Percentiles rank a stretch among this genome's conserved stretches.
Conservation (phyloP, 2,329 filamentous ascomycete species). For the Sclerotiophoma versabilis region DNA sequence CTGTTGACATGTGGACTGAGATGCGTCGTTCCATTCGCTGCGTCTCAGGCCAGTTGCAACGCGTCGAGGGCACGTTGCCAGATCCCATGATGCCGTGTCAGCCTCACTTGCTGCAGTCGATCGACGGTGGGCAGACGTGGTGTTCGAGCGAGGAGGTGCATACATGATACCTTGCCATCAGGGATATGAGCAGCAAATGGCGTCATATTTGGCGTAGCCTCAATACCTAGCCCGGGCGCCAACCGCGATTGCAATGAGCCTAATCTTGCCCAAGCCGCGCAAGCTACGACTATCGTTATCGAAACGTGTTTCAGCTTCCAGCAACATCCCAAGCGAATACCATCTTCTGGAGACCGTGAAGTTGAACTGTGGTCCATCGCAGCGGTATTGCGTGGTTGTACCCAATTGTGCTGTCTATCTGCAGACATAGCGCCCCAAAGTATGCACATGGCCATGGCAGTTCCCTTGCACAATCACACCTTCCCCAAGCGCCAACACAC, state of each 20-base stretch:
- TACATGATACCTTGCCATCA: background rate
- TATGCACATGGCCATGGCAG: background rate
- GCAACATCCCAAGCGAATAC: background rate
- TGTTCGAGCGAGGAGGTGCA: background rate
- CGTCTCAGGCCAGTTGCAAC: background rate
- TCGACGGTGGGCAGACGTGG: background rate
- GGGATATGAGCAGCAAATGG: background rate
- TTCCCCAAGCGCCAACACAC: background rate
- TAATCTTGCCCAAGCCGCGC: conserved; percentile 1
- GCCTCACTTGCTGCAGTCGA: background rate
- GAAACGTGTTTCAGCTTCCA: conserved; percentile 14
- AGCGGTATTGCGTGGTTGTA: conserved; percentile 1
- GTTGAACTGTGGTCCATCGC: background rate
- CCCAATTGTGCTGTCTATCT: conserved; percentile 10
- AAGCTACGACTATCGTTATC: conserved; percentile 12
- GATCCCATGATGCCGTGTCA: background rate
- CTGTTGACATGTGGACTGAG: background rate
- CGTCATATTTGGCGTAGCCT: background rate
- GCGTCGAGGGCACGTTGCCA: background rate
- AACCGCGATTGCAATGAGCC: background rate
- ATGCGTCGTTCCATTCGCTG: background rate
- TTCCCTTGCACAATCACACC: background rate
- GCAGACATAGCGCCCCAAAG: background rate
- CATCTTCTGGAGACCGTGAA: background rate
- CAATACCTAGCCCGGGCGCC: background rate